Conservation (phyloP, 2,329 filamentous ascomycete genomes). For the Colletotrichum tanaceti region DNA sequence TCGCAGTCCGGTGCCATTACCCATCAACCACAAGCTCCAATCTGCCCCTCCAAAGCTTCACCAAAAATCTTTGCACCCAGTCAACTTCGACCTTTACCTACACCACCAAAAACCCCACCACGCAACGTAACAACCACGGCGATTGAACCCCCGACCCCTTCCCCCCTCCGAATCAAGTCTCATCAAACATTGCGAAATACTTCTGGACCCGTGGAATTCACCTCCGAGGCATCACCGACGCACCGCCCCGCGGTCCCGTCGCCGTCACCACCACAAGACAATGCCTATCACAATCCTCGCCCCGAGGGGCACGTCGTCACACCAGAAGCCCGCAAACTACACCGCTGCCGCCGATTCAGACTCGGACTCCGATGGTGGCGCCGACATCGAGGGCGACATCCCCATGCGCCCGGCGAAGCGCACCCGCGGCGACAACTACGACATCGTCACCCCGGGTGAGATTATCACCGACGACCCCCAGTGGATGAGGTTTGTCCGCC, state of each 20-base stretch:
- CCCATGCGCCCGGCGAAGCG: conserved; percentile 59
- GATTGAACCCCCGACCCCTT: not conserved
- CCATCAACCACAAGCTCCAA: conserved; percentile 14
- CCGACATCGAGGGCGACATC: conserved; percentile 58
- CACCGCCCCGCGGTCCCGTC: not conserved
- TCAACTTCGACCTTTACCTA: conserved; percentile 21
- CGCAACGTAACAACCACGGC: not conserved
- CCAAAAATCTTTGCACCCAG: conserved; percentile 37
- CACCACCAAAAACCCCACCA: conserved; percentile 21
- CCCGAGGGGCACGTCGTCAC: conserved; percentile 51
- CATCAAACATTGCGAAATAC: not conserved
- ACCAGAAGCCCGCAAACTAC: conserved; percentile 35
- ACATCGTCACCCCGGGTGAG: conserved; percentile 89
- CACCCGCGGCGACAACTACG: conserved; percentile 50
- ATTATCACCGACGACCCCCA: conserved; percentile 90
- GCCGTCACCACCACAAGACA: conserved; percentile 11
- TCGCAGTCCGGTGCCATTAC: not conserved
- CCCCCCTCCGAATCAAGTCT: not conserved
- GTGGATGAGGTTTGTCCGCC: conserved; percentile 81
- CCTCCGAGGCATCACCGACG: not conserved
- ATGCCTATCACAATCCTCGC: conserved; percentile 64
- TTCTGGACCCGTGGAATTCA: not conserved
- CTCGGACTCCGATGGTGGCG: conserved; percentile 60
- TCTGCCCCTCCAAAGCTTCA: conserved; percentile 39
- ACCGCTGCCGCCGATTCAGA: conserved; percentile 56